Conservation (phyloP, 441 rosid species). For the Omphalea diandra region DNA sequence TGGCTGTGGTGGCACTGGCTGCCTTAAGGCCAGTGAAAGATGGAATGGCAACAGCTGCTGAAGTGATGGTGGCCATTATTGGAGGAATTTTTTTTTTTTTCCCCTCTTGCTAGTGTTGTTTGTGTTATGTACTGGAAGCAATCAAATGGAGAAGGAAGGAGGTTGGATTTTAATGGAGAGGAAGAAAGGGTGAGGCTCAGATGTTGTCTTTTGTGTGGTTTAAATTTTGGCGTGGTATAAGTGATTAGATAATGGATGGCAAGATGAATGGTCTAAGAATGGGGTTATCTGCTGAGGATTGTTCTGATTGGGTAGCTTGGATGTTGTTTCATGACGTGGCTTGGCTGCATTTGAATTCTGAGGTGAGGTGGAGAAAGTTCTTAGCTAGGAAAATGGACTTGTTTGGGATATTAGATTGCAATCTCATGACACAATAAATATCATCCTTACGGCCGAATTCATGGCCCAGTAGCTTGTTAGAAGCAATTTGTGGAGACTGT, state of each 20-base stretch:
- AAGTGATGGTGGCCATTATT: constrained; percentile 73
- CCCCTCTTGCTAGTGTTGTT: background rate
- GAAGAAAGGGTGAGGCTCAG: constrained; percentile 1
- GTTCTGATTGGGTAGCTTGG: constrained; percentile 49
- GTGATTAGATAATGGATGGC: constrained; percentile 33
- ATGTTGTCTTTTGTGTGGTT: constrained; percentile 37
- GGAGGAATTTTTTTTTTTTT: too few species aligned
- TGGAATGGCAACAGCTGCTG: constrained; percentile 76
- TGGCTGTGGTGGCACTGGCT: constrained; percentile 37
- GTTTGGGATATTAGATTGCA: too few species aligned
- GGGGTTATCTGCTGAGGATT: constrained; percentile 43
- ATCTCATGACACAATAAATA: too few species aligned
- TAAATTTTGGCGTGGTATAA: constrained; percentile 4
- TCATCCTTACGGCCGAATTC: too few species aligned
- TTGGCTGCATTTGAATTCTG: background rate
- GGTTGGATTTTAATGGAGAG: constrained; percentile 33
- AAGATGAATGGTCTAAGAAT: too few species aligned
- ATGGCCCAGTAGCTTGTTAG: too few species aligned
- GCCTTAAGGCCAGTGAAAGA: constrained; percentile 78
- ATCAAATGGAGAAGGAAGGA: constrained; percentile 15
- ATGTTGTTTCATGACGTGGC: constrained; percentile 46
- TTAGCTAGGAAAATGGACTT: too few species aligned
- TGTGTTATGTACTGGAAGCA: background rate
- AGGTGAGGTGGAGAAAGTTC: constrained; percentile 35
- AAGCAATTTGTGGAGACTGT: too few species aligned